Evolutionary conservation across 2,329 filamentous ascomycete genomes (phyloP).

Genomic region (Fusarium torulosum): DNA sequence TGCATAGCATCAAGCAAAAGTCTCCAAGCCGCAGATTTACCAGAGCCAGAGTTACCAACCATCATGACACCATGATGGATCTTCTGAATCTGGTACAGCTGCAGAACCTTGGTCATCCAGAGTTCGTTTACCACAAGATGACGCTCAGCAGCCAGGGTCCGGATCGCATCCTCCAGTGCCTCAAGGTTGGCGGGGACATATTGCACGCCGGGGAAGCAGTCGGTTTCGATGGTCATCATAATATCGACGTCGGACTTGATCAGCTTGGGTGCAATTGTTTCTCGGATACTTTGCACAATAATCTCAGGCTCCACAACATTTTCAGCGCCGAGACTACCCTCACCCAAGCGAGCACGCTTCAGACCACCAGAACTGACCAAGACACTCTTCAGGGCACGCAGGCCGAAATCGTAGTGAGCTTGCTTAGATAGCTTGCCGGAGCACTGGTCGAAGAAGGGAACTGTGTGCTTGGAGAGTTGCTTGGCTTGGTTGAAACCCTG

Average conservation of each 20-base stretch:
- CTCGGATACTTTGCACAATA: slow-evolving; percentile 96
- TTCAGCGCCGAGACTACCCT: slow-evolving; percentile 71
- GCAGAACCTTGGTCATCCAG: slow-evolving; percentile 97
- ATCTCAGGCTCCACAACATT: slow-evolving; percentile 93
- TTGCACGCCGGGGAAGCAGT: slow-evolving; percentile 91
- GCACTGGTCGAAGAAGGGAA: slow-evolving; percentile 98
- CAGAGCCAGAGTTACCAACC: slow-evolving; percentile 97
- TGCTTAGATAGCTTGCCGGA: slow-evolving; percentile 87
- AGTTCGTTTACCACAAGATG: slow-evolving; percentile 91
- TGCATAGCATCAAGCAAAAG: slow-evolving; percentile 91
- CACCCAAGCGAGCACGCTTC: slow-evolving; percentile 82
- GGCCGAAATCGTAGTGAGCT: slow-evolving; percentile 98
- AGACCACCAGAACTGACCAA: slow-evolving; percentile 96
- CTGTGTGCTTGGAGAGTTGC: slow-evolving; percentile 90
- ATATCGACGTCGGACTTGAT: slow-evolving; percentile 92
- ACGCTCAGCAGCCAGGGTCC: slow-evolving; percentile 83
- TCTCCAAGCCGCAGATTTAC: slow-evolving; percentile 96
- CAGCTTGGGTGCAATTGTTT: slow-evolving; percentile 97
- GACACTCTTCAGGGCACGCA: slow-evolving; percentile 98
- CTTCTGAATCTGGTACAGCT: slow-evolving; percentile 97
- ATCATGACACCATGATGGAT: slow-evolving; percentile 99
- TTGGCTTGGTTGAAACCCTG: slow-evolving; percentile 99
- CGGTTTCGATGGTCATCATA: slow-evolving; percentile 84
- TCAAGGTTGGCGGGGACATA: slow-evolving; percentile 92
- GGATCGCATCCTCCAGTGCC: slow-evolving; percentile 83